These are phyloP conservation scores for Quercus suber DNA, from an alignment of 306 rosid species.

Conservation along the genomic window DNA sequence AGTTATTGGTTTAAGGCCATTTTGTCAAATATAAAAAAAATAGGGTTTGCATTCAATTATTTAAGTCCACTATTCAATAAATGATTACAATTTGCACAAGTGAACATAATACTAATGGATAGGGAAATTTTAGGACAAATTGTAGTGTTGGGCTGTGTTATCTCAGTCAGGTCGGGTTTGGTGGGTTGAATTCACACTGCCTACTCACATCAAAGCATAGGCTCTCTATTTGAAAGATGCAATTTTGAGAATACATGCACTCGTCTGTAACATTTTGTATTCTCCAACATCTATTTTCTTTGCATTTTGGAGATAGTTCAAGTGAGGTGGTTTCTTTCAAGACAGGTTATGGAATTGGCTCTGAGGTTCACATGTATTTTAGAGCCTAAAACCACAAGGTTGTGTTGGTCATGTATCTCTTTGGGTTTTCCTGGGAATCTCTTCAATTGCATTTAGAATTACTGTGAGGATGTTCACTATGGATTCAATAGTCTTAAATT, in stretches of 20 bases:
- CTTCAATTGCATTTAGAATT: background rate
- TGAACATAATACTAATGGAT: too few relatives aligned
- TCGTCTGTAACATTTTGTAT: background rate
- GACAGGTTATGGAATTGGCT: background rate
- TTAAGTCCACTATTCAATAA: too few relatives aligned
- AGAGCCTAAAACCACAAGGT: background rate
- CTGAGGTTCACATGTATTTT: background rate
- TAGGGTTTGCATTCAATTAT: too few relatives aligned
- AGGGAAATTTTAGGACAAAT: too few relatives aligned
- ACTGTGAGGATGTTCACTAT: background rate
- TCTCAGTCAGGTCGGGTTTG: too few relatives aligned
- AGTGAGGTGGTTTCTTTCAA: background rate
- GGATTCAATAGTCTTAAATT: background rate
- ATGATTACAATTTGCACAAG: too few relatives aligned
- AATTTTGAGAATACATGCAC: background rate
- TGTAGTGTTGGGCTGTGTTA: too few relatives aligned
- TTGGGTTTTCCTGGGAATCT: background rate
- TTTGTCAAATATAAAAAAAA: too few relatives aligned
- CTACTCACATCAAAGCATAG: too few relatives aligned
- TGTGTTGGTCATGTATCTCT: too few relatives aligned
- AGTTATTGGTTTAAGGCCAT: too few relatives aligned
- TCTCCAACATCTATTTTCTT: background rate
- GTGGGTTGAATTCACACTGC: too few relatives aligned
- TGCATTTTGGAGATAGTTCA: background rate
- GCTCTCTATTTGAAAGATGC: background rate